These are phyloP conservation scores for Fusarium torulosum DNA, from an alignment of 2,329 filamentous ascomycete genomes.

Conservation along the genomic window DNA sequence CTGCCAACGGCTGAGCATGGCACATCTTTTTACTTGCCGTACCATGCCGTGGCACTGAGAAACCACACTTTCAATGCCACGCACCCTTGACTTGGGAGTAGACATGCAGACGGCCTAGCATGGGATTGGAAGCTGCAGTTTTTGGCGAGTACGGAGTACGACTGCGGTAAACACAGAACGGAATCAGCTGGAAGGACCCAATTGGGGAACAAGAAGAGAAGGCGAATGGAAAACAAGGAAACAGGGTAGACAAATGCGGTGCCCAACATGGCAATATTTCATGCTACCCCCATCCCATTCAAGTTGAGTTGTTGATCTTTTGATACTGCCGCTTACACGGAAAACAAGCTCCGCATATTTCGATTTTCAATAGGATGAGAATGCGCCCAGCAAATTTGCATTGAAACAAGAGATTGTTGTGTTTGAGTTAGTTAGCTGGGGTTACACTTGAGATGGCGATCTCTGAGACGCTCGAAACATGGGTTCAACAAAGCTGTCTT, in stretches of 20 bases:
- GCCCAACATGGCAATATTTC: constrained; percentile 11
- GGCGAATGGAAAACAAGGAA: constrained; percentile 39
- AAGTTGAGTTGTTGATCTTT: constrained; percentile 10
- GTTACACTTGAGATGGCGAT: constrained; percentile 29
- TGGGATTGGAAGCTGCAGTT: constrained; percentile 21
- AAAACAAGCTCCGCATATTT: constrained; percentile 32
- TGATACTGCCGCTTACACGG: constrained; percentile 26
- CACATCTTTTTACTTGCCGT: constrained; percentile 19
- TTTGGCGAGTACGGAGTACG: constrained; percentile 5
- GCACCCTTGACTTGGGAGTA: constrained; percentile 13
- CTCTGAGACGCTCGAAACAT: constrained; percentile 29
- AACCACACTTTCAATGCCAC: constrained; percentile 21
- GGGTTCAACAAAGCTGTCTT: constrained; percentile 27
- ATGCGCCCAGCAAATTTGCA: constrained; percentile 3
- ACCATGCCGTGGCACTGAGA: constrained; percentile 24
- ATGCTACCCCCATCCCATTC: constrained; percentile 7
- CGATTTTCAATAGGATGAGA: background rate
- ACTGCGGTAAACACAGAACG: background rate
- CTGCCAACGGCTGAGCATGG: constrained; percentile 27
- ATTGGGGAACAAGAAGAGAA: constrained; percentile 10
- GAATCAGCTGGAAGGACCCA: constrained; percentile 5
- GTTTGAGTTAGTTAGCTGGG: constrained; percentile 6
- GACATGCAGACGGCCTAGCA: constrained; percentile 24
- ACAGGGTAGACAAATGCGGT: constrained; percentile 25
- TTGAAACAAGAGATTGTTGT: constrained; percentile 23